These are phyloP conservation scores for Filosporella fistucella DNA, from an alignment of 495 filamentous ascomycete genomes.

Conservation along the genomic window DNA sequence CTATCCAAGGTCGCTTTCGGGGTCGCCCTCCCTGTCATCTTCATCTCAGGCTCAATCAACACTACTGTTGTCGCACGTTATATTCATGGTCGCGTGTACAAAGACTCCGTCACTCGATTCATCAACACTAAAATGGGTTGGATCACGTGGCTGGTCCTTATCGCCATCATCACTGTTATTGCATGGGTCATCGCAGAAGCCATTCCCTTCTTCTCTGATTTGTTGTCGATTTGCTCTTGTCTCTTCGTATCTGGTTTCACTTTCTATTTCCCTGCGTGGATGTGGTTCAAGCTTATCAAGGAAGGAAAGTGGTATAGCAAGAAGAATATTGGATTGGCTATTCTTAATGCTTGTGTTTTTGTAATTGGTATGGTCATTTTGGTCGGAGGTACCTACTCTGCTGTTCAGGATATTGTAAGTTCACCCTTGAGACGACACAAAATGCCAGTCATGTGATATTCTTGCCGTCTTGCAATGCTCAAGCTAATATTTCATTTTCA, in stretches of 20 bases:
- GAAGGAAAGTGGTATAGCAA: slow-evolving; percentile 41
- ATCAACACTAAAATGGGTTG: slow-evolving; percentile 53
- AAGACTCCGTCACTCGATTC: slow-evolving; percentile 23
- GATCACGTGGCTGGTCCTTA: slow-evolving; percentile 56
- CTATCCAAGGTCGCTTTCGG: slow-evolving; percentile 74
- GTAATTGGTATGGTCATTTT: slow-evolving; percentile 51
- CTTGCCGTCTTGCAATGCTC: too few relatives aligned
- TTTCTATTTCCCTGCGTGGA: slow-evolving; percentile 58
- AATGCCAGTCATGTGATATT: background rate
- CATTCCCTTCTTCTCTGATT: slow-evolving; percentile 67
- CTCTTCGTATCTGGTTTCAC: slow-evolving; percentile 61
- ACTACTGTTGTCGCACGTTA: slow-evolving; percentile 55
- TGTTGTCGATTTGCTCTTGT: slow-evolving; percentile 57
- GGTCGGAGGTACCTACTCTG: slow-evolving; percentile 49
- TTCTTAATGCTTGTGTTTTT: slow-evolving; percentile 46
- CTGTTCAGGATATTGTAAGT: background rate
- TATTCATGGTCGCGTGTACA: slow-evolving; percentile 52
- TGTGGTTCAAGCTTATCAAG: slow-evolving; percentile 63
- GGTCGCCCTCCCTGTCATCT: slow-evolving; percentile 57
- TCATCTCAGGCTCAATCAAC: slow-evolving; percentile 55
- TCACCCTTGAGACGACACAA: background rate
- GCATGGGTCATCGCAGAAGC: slow-evolving; percentile 70
- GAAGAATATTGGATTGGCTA: slow-evolving; percentile 40
- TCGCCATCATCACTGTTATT: slow-evolving; percentile 52
- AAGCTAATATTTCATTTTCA: background rate